Conservation (phyloP, 164 flowering plant genomes). For the Buxus sempervirens region DNA sequence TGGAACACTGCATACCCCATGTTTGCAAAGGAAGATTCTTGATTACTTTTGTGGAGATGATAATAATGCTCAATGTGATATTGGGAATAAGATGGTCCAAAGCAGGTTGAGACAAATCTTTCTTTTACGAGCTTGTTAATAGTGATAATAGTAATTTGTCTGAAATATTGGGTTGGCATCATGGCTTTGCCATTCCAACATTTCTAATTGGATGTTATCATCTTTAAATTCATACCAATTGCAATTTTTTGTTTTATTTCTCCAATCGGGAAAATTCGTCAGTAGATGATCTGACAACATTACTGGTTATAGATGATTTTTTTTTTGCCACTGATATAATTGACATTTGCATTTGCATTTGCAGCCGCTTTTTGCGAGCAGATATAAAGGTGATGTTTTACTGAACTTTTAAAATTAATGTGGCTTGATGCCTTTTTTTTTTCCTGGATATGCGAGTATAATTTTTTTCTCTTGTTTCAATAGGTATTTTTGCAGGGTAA, state of each 20-base stretch:
- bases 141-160: neutral
- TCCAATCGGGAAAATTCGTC: neutral
- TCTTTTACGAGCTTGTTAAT: constrained; percentile 4
- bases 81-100: constrained; percentile 40
- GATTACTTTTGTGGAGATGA: constrained; percentile 58
- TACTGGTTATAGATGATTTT: neutral
- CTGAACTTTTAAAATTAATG: neutral
- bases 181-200: neutral
- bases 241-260: neutral
- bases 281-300: neutral
- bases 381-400: constrained; percentile 74
- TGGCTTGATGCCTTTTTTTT: neutral
- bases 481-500: constrained; percentile 89
- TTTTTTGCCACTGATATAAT: constrained; percentile 19
- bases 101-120: constrained; percentile 48
- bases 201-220: neutral
- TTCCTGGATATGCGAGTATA: neutral
- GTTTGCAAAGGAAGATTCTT: constrained; percentile 66
- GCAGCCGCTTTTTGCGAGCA: constrained; percentile 85
- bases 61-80: constrained; percentile 19
- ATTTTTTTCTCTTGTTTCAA: constrained; percentile 12
- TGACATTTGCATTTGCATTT: constrained; percentile 22
- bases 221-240: neutral
- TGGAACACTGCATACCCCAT: constrained; percentile 59
- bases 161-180: no score